Evolutionary conservation across 1,139 yeast species (phyloP), one percentile per base, ranked within the genome.

Genomic region (Magnusiomyces clavatus): DNA sequence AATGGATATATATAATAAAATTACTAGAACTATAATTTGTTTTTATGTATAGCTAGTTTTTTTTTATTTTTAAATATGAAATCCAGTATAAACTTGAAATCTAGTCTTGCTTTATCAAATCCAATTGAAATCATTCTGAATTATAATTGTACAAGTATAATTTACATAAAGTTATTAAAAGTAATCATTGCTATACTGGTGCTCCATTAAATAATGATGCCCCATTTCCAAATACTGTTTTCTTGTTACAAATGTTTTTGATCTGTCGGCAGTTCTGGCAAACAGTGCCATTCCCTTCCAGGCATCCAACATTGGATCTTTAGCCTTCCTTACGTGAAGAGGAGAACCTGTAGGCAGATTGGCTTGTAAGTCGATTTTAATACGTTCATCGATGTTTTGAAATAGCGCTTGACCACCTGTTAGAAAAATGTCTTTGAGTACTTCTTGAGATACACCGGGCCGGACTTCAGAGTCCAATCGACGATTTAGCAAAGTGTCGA

Each of bases 281-380:
- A 96, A 86, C 60, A 78, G 77, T 20, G 87, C 82, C 95, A 94
- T 90, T 20, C 98, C 98, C 59, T 76, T 81, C 98, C 98, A 94
- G 1, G 97, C 81, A 67, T 92, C 98, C 44, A 77, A 64, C 2
- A 79, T 61, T 2, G 96, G 89, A 63, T 87, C 81, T 5, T 67
- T 58, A 0, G 96, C 95, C 14, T 69, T 66, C 50, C 83, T 72
- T 0, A 90, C 86, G 12, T 74, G 71, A 43, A 90, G 68, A 1
- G 81, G 77, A 0, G 85, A 72, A 1, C 80, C 86, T 1, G 76
- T 77, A 0, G 98, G 97, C 52, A 92, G 70, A 57, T 85, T 78
- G 13, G 80, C 70, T 3, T 79, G 78, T 56, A 89, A 78, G 56
- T 92, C 98, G 38, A 71, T 70, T 2, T 69, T 70, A 12, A 94